Percentiles rank a stretch among this genome's conserved stretches.
Conservation (phyloP, 2,329 filamentous ascomycete species). For the Aspergillus eucalypticola region DNA sequence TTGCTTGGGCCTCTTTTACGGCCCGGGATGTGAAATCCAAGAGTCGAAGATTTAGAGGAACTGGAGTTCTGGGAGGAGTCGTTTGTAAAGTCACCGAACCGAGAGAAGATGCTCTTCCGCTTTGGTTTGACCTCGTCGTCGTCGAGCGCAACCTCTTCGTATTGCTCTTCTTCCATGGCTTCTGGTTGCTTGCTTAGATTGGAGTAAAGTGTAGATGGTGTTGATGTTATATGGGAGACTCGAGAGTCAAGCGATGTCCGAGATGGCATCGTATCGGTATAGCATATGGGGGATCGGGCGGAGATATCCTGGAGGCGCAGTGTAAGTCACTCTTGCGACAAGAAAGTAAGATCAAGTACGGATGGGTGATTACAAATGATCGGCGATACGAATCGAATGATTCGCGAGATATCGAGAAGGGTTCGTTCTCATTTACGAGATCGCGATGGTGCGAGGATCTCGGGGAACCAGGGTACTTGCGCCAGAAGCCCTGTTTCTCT, state of each 20-base stretch:
- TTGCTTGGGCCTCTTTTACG: constrained; percentile 72
- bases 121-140: constrained; percentile 69
- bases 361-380: constrained; percentile 72
- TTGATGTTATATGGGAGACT: constrained; percentile 62
- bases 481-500: constrained; percentile 82
- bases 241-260: constrained; percentile 81
- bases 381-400: constrained; percentile 96
- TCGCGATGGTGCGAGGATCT: constrained; percentile 60
- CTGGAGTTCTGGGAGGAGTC: constrained; percentile 38
- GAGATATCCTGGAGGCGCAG: constrained; percentile 72
- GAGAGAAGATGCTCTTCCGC: constrained; percentile 75
- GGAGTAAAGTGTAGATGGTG: constrained; percentile 62
- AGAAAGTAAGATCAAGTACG: constrained; percentile 2
- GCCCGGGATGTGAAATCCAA: constrained; percentile 67
- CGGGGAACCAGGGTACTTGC: constrained; percentile 50
- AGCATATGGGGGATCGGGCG: constrained; percentile 73
- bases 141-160: constrained; percentile 85
- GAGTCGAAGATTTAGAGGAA: constrained; percentile 49
- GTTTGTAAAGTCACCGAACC: constrained; percentile 65
- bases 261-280: constrained; percentile 59
- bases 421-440: constrained; percentile 79
- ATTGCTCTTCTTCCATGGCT: constrained; percentile 73
- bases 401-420: constrained; percentile 92
- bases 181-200: constrained; percentile 54
- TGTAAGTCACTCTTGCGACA: constrained; percentile 12